phyloP scores from a whole-genome alignment of 768 basidiomycete genomes.

The Naganishia kalamii region DNA sequence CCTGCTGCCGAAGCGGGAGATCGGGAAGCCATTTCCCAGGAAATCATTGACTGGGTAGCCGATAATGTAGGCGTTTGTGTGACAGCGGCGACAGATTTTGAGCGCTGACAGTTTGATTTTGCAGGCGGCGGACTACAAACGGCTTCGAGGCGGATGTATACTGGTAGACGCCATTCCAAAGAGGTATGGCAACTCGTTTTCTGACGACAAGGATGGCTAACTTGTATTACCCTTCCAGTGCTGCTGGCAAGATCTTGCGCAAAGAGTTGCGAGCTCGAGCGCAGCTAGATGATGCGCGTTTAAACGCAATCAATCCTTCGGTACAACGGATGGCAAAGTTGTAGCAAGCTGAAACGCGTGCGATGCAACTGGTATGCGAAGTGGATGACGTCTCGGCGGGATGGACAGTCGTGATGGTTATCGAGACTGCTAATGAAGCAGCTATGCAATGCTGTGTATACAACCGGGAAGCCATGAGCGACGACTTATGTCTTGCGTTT shows the following conservation, averaged over 20 bases:
- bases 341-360: background rate
- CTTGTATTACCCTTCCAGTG: constrained; percentile 48
- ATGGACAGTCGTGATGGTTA: background rate
- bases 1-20: constrained; percentile 27
- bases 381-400: background rate
- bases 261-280: constrained; percentile 53
- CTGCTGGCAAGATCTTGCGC: constrained; percentile 80
- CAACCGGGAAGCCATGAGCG: no score
- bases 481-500: background rate
- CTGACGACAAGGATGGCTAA: background rate
- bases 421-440: no score
- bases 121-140: constrained; percentile 61
- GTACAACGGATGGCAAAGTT: constrained; percentile 5
- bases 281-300: background rate
- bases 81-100: no score
- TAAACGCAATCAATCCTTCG: background rate
- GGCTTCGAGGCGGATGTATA: constrained; percentile 61
- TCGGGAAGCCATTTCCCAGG: constrained; percentile 32
- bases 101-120: background rate
- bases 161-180: constrained; percentile 63
- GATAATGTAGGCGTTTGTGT: constrained; percentile 42
- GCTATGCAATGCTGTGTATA: no score
- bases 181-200: constrained; percentile 49
- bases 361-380: background rate
- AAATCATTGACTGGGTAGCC: constrained; percentile 63